phyloP scores from a whole-genome alignment of 257 asterid genomes.

The Apocynum venetum region DNA sequence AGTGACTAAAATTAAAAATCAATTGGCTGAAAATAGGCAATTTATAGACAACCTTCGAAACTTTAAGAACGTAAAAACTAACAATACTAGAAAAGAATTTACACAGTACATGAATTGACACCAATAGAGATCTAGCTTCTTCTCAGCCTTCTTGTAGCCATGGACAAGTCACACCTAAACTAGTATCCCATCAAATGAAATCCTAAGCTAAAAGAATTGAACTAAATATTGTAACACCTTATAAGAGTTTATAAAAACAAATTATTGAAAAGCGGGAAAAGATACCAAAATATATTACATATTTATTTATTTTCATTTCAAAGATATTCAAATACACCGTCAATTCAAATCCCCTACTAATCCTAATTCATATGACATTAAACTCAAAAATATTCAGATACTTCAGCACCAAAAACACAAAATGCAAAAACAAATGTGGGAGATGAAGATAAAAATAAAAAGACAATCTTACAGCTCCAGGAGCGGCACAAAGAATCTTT shows the following conservation, averaged over 20 bases:
- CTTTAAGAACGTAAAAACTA: background rate
- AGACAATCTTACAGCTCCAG: conserved; percentile 46
- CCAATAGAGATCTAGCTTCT: background rate
- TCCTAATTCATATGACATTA: background rate
- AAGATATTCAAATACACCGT: background rate
- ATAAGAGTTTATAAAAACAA: background rate
- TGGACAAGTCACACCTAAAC: background rate
- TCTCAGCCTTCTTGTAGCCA: background rate
- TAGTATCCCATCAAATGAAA: background rate
- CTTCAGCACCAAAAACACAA: background rate
- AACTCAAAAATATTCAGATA: background rate
- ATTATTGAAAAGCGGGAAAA: too few species aligned
- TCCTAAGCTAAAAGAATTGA: background rate
- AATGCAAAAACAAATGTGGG: background rate
- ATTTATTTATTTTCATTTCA: background rate
- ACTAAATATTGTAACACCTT: background rate
- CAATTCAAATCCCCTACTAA: background rate
- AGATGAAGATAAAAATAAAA: background rate
- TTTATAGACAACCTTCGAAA: background rate
- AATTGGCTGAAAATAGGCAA: background rate
- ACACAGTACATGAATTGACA: background rate
- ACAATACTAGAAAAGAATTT: background rate
- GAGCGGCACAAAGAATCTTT: conserved; percentile 70
- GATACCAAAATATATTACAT: background rate
- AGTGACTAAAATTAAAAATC: background rate